Conservation (phyloP, 306 rosid species). For the Acacia confusa region DNA sequence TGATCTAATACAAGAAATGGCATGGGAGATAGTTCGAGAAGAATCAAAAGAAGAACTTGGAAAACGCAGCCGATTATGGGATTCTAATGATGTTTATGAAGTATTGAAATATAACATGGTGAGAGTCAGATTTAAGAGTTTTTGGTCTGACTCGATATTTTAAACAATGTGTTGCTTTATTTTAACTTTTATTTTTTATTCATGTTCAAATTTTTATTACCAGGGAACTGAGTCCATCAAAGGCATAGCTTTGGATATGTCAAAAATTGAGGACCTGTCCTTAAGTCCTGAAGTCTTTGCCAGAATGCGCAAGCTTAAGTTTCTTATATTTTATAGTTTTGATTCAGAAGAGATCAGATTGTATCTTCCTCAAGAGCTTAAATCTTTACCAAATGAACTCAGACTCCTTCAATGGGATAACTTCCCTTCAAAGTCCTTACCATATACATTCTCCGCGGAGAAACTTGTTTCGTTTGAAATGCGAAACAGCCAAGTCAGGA, state of each 20-base stretch:
- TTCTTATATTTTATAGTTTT: not conserved
- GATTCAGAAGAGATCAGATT: not conserved
- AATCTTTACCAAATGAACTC: not conserved
- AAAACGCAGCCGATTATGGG: not conserved
- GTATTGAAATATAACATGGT: not conserved
- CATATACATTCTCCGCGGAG: not conserved
- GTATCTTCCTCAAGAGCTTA: conserved; percentile 11
- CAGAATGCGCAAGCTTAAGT: not conserved
- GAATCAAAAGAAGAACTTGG: not conserved
- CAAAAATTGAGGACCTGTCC: not conserved
- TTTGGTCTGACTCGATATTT: not conserved
- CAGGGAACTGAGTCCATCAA: not conserved
- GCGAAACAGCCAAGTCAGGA: not conserved
- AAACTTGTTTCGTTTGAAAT: conserved; percentile 4
- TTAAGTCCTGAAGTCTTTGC: not conserved
- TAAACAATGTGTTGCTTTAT: not conserved
- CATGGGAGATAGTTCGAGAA: not conserved
- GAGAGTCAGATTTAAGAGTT: not conserved
- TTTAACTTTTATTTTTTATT: not conserved
- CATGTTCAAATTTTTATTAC: not conserved
- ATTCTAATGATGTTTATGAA: not conserved
- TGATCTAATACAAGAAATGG: not conserved
- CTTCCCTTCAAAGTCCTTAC: conserved; percentile 23
- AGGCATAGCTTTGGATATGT: not conserved
- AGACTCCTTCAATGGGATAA: conserved; percentile 13